Evolutionary conservation across 1,139 yeast genomes (phyloP).

Genomic region (Taphrina sp.): DNA sequence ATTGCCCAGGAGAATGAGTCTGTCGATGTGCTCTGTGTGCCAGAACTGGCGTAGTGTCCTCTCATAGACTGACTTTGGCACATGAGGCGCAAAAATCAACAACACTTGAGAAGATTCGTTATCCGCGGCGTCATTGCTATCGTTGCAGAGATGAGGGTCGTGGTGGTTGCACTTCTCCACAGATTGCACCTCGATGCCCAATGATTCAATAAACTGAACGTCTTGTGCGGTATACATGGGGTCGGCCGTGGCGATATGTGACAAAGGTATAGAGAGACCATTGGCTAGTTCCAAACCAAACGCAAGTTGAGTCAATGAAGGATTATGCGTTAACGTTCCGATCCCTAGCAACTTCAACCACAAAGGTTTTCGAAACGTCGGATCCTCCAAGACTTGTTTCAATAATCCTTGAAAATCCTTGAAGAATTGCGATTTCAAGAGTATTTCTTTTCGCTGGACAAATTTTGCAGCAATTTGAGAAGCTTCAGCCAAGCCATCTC

Average conservation of each 20-base stretch:
- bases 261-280: neutral
- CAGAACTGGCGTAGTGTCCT: slow-evolving; percentile 16
- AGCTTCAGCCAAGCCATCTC: neutral
- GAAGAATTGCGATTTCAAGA: slow-evolving; percentile 13
- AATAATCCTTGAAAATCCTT: slow-evolving; percentile 5
- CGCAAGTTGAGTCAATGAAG: slow-evolving; percentile 23
- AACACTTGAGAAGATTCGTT: neutral
- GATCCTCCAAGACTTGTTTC: neutral
- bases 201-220: neutral
- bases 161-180: slow-evolving; percentile 11
- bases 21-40: neutral
- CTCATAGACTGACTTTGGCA: slow-evolving; percentile 30
- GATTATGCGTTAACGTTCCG: slow-evolving; percentile 29
- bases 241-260: slow-evolving; percentile 9
- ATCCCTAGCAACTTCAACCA: slow-evolving; percentile 17
- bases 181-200: slow-evolving; percentile 6
- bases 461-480: slow-evolving; percentile 4
- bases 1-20: slow-evolving; percentile 17
- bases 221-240: slow-evolving; percentile 28
- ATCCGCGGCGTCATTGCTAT: neutral
- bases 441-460: neutral
- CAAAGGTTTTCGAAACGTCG: neutral
- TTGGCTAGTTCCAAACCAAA: slow-evolving; percentile 13
- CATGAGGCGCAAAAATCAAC: slow-evolving; percentile 22
- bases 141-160: neutral